Conservation (phyloP, 75 land plant species). For the Picea glauca region DNA sequence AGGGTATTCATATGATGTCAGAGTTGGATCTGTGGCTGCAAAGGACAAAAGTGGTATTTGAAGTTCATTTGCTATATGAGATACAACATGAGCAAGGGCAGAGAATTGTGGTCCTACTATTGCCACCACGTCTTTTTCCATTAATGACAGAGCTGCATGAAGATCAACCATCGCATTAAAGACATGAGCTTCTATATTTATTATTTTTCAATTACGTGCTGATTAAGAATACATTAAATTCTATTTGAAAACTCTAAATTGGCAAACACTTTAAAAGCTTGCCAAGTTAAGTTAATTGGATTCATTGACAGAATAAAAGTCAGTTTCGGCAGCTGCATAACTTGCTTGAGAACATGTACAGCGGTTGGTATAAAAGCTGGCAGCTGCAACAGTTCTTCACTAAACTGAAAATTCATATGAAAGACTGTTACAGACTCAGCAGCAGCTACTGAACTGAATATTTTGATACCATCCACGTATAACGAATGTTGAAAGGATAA, state of each 20-base stretch:
- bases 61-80: constrained; percentile 44
- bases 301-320: neutral
- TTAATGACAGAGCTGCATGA: constrained; percentile 39
- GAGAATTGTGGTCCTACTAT: constrained; percentile 58
- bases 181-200: neutral
- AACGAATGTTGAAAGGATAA: neutral
- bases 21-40: constrained; percentile 51
- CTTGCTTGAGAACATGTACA: too few relatives aligned
- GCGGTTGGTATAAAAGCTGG: neutral
- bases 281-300: neutral
- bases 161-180: neutral
- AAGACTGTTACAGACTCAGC: neutral
- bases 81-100: constrained; percentile 46
- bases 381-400: neutral
- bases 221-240: neutral
- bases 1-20: constrained; percentile 47
- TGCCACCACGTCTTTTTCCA: constrained; percentile 40
- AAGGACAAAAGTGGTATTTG: constrained; percentile 56
- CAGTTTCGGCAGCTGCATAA: neutral
- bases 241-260: neutral
- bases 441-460: neutral
- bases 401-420: neutral
- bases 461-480: neutral
- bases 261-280: neutral
- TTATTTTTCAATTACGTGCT: neutral